A percentile compares a stretch with the other conserved stretches of the same genome.
Conservation (phyloP, 2,329 filamentous ascomycete genomes). For the Epichloe uncinata region DNA sequence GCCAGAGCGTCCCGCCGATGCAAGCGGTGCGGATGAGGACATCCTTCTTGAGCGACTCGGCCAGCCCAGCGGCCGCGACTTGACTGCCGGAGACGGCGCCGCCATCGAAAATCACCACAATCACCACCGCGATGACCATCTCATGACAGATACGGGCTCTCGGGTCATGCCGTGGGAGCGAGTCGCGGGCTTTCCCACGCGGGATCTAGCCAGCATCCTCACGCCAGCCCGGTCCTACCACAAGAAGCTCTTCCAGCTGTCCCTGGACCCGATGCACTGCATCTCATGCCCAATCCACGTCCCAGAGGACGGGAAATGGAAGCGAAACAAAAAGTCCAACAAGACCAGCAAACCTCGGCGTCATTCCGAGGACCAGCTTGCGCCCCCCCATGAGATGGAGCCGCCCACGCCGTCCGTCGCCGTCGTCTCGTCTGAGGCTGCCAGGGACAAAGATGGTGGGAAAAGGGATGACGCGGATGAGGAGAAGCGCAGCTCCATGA, state of each 20-base stretch:
- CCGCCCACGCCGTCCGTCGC: conserved; percentile 6
- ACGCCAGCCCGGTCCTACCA: conserved; percentile 65
- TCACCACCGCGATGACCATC: conserved; percentile 36
- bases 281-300: conserved; percentile 77
- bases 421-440: conserved; percentile 13
- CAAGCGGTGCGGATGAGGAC: conserved; percentile 30
- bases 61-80: conserved; percentile 20
- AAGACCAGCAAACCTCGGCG: conserved; percentile 19
- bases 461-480: conserved; percentile 39
- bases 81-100: conserved; percentile 20
- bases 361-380: conserved; percentile 19
- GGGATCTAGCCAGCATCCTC: conserved; percentile 66
- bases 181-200: conserved; percentile 59
- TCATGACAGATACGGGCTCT: conserved; percentile 40
- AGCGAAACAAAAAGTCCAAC: conserved; percentile 44
- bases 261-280: conserved; percentile 66
- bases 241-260: conserved; percentile 71
- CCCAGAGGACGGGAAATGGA: conserved; percentile 67
- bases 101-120: conserved; percentile 35
- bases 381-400: conserved; percentile 16
- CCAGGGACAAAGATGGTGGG: conserved; percentile 18
- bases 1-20: conserved; percentile 17
- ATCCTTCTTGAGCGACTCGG: conserved; percentile 33
- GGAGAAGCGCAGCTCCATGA: conserved; percentile 60
- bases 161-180: conserved; percentile 57